Percentiles rank a stretch among this genome's conserved stretches.
Conservation (phyloP, 1,284 basidiomycete genomes). For the Waitea zeae region DNA sequence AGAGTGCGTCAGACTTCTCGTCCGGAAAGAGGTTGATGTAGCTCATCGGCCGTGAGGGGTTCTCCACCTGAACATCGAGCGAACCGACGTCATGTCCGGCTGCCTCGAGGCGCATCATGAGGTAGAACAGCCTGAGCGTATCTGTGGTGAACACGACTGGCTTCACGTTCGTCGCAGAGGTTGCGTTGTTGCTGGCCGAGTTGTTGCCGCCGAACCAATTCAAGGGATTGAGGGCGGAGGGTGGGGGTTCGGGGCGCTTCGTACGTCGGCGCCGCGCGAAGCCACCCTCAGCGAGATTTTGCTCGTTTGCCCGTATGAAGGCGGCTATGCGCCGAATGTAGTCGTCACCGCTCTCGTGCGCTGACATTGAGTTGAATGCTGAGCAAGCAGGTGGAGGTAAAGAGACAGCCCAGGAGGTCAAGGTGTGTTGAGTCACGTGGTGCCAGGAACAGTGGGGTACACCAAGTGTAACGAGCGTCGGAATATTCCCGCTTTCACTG, state of each 20-base stretch:
- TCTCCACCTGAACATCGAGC: constrained; percentile 63
- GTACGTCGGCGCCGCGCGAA: constrained; percentile 30
- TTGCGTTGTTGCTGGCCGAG: constrained; percentile 13
- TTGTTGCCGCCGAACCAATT: constrained; percentile 37
- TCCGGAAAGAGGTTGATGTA: constrained; percentile 41
- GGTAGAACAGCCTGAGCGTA: constrained; percentile 74
- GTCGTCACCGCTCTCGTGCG: constrained; percentile 46
- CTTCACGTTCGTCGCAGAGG: constrained; percentile 18
- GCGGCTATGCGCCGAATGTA: constrained; percentile 50
- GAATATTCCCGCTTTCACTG: too few species aligned
- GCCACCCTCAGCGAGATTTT: constrained; percentile 45
- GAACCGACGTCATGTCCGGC: constrained; percentile 58
- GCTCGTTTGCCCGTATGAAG: constrained; percentile 56
- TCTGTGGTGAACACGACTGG: constrained; percentile 56
- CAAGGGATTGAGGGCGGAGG: constrained; percentile 35
- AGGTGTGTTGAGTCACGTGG: too few species aligned
- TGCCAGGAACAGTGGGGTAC: too few species aligned
- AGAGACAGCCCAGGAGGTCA: too few species aligned
- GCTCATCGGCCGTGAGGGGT: constrained; percentile 55
- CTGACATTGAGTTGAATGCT: too few species aligned
- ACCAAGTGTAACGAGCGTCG: too few species aligned
- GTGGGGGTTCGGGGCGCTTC: constrained; percentile 14
- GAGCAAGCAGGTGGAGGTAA: too few species aligned
- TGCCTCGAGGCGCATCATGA: constrained; percentile 75
- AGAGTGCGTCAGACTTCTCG: constrained; percentile 47